Conservation (phyloP, 2,329 filamentous ascomycete genomes). For the Botrytis galanthina region DNA sequence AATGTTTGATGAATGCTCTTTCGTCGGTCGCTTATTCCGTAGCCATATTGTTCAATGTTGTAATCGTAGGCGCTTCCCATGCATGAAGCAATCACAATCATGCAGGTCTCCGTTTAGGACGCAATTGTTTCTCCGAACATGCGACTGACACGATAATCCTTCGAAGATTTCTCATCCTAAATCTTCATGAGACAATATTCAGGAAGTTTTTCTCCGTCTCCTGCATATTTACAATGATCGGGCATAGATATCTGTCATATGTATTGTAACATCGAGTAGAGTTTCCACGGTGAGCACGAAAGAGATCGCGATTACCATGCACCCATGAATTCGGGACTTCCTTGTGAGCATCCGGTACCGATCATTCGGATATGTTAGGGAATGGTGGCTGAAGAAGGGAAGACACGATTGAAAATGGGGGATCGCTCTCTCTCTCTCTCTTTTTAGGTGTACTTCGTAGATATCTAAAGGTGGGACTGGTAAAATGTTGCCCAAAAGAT, state of each 20-base stretch:
- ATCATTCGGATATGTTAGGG: neutral
- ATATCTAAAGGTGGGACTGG: neutral
- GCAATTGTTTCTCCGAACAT: constrained; percentile 5
- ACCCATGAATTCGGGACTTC: constrained; percentile 9
- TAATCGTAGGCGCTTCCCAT: neutral
- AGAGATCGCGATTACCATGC: neutral
- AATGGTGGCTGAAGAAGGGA: neutral
- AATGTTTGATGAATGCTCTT: neutral
- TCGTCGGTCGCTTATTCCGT: constrained; percentile 8
- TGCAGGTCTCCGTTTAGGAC: constrained; percentile 1
- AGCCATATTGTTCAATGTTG: constrained; percentile 5
- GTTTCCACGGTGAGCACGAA: neutral
- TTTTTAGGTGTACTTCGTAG: neutral
- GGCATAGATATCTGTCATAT: neutral
- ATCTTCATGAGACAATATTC: neutral
- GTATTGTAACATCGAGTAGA: constrained; percentile 2
- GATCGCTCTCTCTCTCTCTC: neutral
- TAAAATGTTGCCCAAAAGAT: neutral
- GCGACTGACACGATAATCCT: constrained; percentile 6
- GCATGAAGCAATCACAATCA: constrained; percentile 5
- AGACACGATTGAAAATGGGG: neutral
- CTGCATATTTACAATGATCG: neutral
- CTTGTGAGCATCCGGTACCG: constrained; percentile 12
- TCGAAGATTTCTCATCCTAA: neutral
- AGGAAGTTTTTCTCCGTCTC: neutral